Percentiles rank a stretch among this genome's conserved stretches.
phyloP scores from a whole-genome alignment of 352 stramenopile species.

The Phytophthora fragariaefolia region DNA sequence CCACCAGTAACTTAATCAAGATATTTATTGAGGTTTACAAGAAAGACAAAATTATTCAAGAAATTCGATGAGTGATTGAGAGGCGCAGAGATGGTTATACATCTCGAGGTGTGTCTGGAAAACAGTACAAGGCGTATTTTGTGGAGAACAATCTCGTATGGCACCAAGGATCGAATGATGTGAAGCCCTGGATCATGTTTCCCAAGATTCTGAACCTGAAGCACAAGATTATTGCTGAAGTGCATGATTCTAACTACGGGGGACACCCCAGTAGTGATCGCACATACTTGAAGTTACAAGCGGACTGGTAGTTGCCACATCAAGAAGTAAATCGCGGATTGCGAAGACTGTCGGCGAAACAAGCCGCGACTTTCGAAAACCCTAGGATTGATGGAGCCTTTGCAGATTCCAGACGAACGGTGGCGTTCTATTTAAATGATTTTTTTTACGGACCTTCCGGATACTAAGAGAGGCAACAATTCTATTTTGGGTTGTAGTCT shows the following conservation, averaged over 20 bases:
- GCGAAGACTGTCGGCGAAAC: constrained; percentile 11
- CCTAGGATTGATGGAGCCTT: constrained; percentile 6
- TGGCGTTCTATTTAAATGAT: constrained; percentile 17
- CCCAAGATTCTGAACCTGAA: neutral
- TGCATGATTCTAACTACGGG: neutral
- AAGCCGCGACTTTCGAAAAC: constrained; percentile 10
- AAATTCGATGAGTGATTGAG: too few species aligned
- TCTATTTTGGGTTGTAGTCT: constrained; percentile 2
- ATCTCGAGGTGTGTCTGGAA: too few species aligned
- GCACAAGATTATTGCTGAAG: neutral
- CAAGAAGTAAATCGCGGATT: constrained; percentile 14
- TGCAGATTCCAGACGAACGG: constrained; percentile 10
- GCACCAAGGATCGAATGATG: neutral
- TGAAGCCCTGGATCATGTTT: neutral
- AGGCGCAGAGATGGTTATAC: too few species aligned
- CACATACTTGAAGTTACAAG: neutral
- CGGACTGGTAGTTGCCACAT: neutral
- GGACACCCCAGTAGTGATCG: neutral
- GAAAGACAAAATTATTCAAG: too few species aligned
- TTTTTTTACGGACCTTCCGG: neutral
- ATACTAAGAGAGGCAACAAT: neutral
- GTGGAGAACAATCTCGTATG: too few species aligned
- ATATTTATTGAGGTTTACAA: too few species aligned
- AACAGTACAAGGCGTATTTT: too few species aligned
- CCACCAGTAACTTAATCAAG: too few species aligned